Evolutionary conservation across 1,284 basidiomycete species (phyloP).

Genomic region (Crucibulum parvulum): DNA sequence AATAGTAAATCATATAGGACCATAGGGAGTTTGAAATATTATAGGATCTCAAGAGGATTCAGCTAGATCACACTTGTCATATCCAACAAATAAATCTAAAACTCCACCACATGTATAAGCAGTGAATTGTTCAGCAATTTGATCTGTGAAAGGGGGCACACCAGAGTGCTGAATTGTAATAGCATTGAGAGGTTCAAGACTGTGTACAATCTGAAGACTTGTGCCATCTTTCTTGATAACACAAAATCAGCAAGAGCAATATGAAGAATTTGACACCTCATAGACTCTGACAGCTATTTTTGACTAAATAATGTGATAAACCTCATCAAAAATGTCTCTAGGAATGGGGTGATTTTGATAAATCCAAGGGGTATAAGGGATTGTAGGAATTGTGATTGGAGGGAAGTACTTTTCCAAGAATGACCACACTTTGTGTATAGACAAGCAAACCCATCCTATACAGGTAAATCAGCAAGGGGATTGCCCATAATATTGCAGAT

Average conservation of each 20-base stretch:
- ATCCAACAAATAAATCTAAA: slow-evolving; percentile 27
- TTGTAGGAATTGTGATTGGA: background rate
- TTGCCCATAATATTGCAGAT: too few relatives aligned
- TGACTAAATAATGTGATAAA: background rate
- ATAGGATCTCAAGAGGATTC: slow-evolving; percentile 23
- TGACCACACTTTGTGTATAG: too few relatives aligned
- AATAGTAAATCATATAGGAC: slow-evolving; percentile 18
- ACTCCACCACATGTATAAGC: slow-evolving; percentile 12
- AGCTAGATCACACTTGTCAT: slow-evolving; percentile 15
- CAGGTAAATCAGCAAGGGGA: too few relatives aligned
- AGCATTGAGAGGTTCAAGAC: slow-evolving; percentile 30
- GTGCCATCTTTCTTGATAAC: slow-evolving; percentile 24
- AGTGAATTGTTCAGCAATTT: slow-evolving; percentile 21
- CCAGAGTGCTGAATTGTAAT: slow-evolving; percentile 29
- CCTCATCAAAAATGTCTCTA: background rate
- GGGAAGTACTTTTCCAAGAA: background rate
- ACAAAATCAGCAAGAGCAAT: slow-evolving; percentile 13
- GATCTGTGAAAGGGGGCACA: slow-evolving; percentile 19
- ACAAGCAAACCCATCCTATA: too few relatives aligned
- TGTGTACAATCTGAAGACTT: slow-evolving; percentile 25
- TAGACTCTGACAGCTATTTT: slow-evolving; percentile 12
- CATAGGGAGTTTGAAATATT: slow-evolving; percentile 26
- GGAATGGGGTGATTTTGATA: background rate
- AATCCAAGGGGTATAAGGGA: background rate
- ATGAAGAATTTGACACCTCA: slow-evolving; percentile 8